Evolutionary conservation across 495 filamentous ascomycete genomes (phyloP), one percentile per base, ranked within the genome.

Genomic region (Penicillium ochrochloron): DNA sequence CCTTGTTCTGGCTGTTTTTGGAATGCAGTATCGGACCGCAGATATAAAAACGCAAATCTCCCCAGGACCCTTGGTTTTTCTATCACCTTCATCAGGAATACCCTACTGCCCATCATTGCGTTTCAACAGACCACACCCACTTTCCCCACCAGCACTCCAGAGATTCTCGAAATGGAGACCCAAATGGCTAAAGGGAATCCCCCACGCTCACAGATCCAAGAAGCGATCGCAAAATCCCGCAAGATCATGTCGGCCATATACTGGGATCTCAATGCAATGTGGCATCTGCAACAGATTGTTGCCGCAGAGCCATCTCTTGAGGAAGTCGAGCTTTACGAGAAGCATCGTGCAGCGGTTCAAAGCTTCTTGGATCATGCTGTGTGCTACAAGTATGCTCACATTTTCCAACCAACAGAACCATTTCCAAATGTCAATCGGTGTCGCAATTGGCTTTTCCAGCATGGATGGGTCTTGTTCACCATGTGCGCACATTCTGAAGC

Each of bases 391-490:
- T 6, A 37, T 25, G 21, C 29, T 17, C 0, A 7, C 9, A 21
- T 55, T 15, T 55, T 37, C 33, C 53, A 23, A 29, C 11, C 19
- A 37, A 10, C n/a, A 19, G 53, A 25, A 39, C 3, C 8, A 21
- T 37, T 14, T 39, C 33, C n/a, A 10, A 21, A 35, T 23, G 23
- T 21, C 33, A 14, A 37, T 37, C 29, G 53, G 31, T 34, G 31
- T 39, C 31, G 31, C 31, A 14, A 6, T n/a, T 60, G 51, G 31
- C 17, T 60, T 17, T 25, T 34, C 25, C 31, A 52, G 19, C 41
- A 51, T 27, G 74, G 73, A 5, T 81, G 77, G 76, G 72, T 65
- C 60, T 67, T 77, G 46, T 69, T 78, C 41, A 57, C 70, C 31
- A 78, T 82, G 29, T 75, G 74, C 35, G 61, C 74, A 12, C 59